A percentile compares a stretch with the other conserved stretches of the same genome.
phyloP scores from a whole-genome alignment of 257 asterid species.

The Scutellaria baicalensis region DNA sequence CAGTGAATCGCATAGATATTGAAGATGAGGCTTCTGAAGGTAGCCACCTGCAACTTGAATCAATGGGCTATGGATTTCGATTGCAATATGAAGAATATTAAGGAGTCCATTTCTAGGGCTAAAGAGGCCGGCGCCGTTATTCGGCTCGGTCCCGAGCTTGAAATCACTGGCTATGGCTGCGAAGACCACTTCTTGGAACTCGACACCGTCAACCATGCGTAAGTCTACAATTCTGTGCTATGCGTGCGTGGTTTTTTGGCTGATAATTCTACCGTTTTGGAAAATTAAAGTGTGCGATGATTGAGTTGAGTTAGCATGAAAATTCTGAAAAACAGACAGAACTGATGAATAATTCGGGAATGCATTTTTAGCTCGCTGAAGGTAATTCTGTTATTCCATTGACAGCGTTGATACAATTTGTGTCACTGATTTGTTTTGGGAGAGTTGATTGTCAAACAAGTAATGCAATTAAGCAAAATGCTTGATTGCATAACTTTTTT shows the following conservation, averaged over 20 bases:
- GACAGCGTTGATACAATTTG: background rate
- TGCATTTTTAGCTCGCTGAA: background rate
- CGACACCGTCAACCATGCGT: constrained; percentile 89
- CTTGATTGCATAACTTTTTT: background rate
- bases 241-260: background rate
- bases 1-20: background rate
- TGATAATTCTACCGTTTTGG: background rate
- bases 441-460: background rate
- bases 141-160: constrained; percentile 98
- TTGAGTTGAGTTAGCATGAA: background rate
- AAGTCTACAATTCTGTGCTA: constrained; percentile 21
- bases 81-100: constrained; percentile 72
- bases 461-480: background rate
- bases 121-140: constrained; percentile 81
- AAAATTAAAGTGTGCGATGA: background rate
- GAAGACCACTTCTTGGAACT: constrained; percentile 93
- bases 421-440: background rate
- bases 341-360: no score
- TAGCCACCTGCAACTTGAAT: constrained; percentile 87
- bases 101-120: constrained; percentile 76
- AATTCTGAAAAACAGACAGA: no score
- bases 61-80: constrained; percentile 99
- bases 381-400: background rate
- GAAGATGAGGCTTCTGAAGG: constrained; percentile 86
- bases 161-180: constrained; percentile 96